Evolutionary conservation across 2,329 filamentous ascomycete genomes (phyloP).

Genomic region (Arachnopeziza araneosa): DNA sequence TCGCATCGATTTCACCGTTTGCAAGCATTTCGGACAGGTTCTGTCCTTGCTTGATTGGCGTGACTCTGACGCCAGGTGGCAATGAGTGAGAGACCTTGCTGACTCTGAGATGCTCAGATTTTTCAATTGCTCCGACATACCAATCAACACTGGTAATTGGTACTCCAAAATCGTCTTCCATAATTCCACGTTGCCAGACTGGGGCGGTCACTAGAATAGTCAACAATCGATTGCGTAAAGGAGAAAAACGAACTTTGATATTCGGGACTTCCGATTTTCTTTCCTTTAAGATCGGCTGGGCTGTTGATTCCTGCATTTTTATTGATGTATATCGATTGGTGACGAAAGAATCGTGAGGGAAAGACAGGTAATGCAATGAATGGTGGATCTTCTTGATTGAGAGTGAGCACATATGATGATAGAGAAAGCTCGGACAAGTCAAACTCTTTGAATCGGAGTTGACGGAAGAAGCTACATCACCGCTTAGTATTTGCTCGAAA

Average conservation of each 20-base stretch:
- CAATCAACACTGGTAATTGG: constrained; percentile 6
- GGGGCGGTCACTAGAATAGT: constrained; percentile 15
- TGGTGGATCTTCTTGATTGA: constrained; percentile 5
- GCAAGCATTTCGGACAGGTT: constrained; percentile 18
- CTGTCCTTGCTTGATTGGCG: constrained; percentile 3
- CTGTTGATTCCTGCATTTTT: constrained; percentile 11
- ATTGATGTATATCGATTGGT: constrained; percentile 14
- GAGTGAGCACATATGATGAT: constrained; percentile 20
- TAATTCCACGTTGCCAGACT: constrained; percentile 19
- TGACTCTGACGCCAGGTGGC: constrained; percentile 5
- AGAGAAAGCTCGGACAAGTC: constrained; percentile 23
- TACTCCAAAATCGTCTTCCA: constrained; percentile 19
- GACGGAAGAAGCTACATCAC: constrained; percentile 7
- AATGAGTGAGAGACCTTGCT: constrained; percentile 9
- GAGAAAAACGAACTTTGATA: constrained; percentile 11
- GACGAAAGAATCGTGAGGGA: constrained; percentile 15
- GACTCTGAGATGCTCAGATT: constrained; percentile 3
- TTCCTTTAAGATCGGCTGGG: constrained; percentile 15
- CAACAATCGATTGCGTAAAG: not conserved
- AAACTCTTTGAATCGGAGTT: constrained; percentile 19
- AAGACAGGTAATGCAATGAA: constrained; percentile 26
- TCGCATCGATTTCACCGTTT: constrained; percentile 19
- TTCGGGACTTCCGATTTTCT: constrained; percentile 14
- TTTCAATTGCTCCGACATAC: constrained; percentile 11
- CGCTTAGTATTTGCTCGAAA: not conserved